Conservation (phyloP, 148 eudicot species). For the Rhododendron mucronatum region DNA sequence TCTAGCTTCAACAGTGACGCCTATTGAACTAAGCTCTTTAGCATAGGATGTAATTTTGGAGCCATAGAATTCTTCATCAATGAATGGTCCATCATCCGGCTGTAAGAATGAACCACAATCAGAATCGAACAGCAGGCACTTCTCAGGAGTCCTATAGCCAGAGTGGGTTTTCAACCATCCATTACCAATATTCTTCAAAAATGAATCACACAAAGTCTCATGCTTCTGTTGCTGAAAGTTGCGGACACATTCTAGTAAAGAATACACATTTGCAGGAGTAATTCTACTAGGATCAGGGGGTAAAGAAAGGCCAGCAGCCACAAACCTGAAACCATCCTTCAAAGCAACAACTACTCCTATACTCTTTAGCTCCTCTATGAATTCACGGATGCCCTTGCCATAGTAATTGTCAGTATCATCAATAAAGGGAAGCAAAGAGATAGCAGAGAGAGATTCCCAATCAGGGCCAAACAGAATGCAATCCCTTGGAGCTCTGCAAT, state of each 20-base stretch:
- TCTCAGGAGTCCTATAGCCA: conserved; percentile 39
- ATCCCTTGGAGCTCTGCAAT: conserved; percentile 38
- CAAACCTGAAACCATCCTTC: conserved; percentile 28
- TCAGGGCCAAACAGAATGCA: conserved; percentile 43
- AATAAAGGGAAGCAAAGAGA: conserved; percentile 56
- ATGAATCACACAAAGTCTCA: conserved; percentile 17
- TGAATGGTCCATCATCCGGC: conserved; percentile 53
- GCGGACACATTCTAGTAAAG: conserved; percentile 43
- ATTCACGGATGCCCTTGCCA: conserved; percentile 38
- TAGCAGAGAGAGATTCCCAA: conserved; percentile 45
- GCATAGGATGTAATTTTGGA: conserved; percentile 23
- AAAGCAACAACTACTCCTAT: conserved; percentile 50
- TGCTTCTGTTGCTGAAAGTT: not conserved
- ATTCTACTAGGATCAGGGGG: conserved; percentile 31
- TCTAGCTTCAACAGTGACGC: conserved; percentile 28
- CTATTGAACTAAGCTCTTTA: conserved; percentile 40
- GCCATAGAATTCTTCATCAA: conserved; percentile 56
- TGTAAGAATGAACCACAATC: conserved; percentile 20
- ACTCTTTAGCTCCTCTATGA: conserved; percentile 30
- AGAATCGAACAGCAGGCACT: conserved; percentile 35
- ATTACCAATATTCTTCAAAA: conserved; percentile 16
- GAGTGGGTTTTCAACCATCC: conserved; percentile 50
- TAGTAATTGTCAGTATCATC: conserved; percentile 45
- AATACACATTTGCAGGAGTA: conserved; percentile 28
- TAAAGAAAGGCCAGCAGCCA: conserved; percentile 31